Evolutionary conservation across 139 green algal genomes (phyloP).

Genomic region (Monoraphidium neglectum): DNA sequence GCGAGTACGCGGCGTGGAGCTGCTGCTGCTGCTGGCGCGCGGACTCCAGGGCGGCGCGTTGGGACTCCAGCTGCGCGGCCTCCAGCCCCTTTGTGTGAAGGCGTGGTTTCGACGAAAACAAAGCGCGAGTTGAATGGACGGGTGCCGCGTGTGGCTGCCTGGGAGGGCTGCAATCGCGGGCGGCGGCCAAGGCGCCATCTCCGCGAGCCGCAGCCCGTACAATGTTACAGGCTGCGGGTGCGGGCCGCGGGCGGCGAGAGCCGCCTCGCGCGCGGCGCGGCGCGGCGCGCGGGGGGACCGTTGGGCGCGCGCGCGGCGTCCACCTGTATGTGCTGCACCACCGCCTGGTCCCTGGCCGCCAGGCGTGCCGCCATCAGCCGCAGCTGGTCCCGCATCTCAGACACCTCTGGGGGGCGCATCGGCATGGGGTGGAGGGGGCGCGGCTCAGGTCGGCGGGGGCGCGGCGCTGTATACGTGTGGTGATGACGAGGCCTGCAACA

Average conservation of each 20-base stretch:
- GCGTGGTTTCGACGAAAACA: no score
- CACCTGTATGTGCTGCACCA: constrained; percentile 27
- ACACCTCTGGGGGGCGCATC: constrained; percentile 8
- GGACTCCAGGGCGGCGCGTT: background rate
- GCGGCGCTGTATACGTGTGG: no score
- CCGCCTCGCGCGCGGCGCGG: no score
- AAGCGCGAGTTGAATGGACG: no score
- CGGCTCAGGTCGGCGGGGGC: no score
- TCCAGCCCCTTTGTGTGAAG: constrained; percentile 21
- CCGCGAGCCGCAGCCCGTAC: background rate
- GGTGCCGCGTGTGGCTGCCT: no score
- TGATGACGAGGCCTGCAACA: no score
- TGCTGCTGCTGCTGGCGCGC: background rate
- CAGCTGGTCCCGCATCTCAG: constrained; percentile 19
- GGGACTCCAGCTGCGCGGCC: constrained; percentile 14
- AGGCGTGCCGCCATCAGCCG: constrained; percentile 10
- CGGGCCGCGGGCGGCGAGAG: background rate
- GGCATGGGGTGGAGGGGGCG: background rate
- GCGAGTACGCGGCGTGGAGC: background rate
- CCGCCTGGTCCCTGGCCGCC: constrained; percentile 12
- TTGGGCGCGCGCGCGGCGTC: background rate
- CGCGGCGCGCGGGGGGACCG: no score
- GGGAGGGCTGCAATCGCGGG: background rate
- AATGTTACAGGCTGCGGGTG: background rate
- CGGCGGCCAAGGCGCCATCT: background rate